Conservation (phyloP, 2,329 filamentous ascomycete species). For the Talaromyces sp. region DNA sequence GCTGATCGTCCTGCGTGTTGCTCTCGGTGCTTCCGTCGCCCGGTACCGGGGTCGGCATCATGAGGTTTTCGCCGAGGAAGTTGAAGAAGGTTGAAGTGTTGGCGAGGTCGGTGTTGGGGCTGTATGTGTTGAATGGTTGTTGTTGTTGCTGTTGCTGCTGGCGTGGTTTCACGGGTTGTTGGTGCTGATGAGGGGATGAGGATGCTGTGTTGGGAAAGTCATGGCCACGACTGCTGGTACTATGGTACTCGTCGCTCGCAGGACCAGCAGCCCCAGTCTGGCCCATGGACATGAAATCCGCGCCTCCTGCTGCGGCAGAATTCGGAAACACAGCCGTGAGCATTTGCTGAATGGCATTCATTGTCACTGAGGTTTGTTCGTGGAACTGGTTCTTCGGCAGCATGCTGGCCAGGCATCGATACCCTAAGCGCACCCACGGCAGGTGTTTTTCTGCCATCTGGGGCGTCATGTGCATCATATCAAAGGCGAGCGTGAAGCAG, state of each 20-base stretch:
- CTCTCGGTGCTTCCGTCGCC: conserved; percentile 2
- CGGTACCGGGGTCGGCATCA: conserved; percentile 1
- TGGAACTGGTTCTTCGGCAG: conserved; percentile 20
- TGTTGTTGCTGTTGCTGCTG: background rate
- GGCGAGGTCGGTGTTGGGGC: background rate
- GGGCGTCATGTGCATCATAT: conserved; percentile 36
- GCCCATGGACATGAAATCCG: background rate
- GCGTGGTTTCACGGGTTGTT: background rate
- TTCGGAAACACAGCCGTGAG: conserved; percentile 25
- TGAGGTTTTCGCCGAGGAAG: conserved; percentile 12
- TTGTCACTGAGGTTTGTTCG: conserved; percentile 19
- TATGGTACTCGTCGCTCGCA: background rate
- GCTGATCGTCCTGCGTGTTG: conserved; percentile 7
- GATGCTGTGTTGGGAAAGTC: background rate
- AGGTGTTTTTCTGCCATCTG: conserved; percentile 33
- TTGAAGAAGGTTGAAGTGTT: conserved; percentile 12
- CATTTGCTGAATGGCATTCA: conserved; percentile 28
- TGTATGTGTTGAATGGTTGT: background rate
- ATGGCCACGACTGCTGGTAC: background rate
- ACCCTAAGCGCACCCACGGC: conserved; percentile 37
- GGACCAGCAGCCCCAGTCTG: background rate
- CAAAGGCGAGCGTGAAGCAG: conserved; percentile 38
- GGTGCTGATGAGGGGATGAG: background rate
- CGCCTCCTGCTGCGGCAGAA: conserved; percentile 23
- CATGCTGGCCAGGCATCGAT: conserved; percentile 36